A percentile compares a stretch with the other conserved stretches of the same genome.
Conservation (phyloP, 108 stramenopile species). For the Stephanodiscus minutulus region DNA sequence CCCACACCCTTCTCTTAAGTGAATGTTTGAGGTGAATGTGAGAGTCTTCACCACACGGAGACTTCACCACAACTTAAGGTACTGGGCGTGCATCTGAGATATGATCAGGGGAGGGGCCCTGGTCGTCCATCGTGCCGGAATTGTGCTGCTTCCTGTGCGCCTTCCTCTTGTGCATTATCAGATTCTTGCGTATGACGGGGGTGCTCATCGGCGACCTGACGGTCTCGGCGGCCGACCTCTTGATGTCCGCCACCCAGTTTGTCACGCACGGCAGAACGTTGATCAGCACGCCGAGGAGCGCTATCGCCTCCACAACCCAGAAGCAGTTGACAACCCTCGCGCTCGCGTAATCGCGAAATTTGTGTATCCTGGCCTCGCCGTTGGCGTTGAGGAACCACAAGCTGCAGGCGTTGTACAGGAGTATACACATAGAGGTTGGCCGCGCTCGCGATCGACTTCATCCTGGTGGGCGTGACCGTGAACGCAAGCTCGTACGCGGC, state of each 20-base stretch:
- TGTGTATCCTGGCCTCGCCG: conserved; percentile 62
- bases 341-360: conserved; percentile 66
- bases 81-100: conserved; percentile 55
- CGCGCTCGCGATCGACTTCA: conserved; percentile 78
- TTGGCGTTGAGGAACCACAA: conserved; percentile 65
- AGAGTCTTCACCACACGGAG: too few relatives aligned
- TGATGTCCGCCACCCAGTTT: conserved; percentile 64
- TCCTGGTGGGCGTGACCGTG: conserved; percentile 71
- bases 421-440: conserved; percentile 79
- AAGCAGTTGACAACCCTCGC: conserved; percentile 78
- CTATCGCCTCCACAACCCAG: conserved; percentile 59
- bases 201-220: conserved; percentile 63
- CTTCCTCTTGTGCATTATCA: conserved; percentile 5
- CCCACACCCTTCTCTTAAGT: too few relatives aligned
- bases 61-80: too few relatives aligned
- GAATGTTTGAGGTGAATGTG: too few relatives aligned
- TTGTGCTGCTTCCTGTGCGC: conserved; percentile 28
- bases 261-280: conserved; percentile 66
- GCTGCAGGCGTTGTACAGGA: conserved; percentile 63
- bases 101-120: conserved; percentile 57
- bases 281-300: conserved; percentile 65
- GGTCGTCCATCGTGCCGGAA: conserved; percentile 31
- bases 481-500: conserved; percentile 89
- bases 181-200: conserved; percentile 44
- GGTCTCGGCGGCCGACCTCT: conserved; percentile 62